Evolutionary conservation across 495 filamentous ascomycete species (phyloP).

Genomic region (Parathielavia appendiculata): DNA sequence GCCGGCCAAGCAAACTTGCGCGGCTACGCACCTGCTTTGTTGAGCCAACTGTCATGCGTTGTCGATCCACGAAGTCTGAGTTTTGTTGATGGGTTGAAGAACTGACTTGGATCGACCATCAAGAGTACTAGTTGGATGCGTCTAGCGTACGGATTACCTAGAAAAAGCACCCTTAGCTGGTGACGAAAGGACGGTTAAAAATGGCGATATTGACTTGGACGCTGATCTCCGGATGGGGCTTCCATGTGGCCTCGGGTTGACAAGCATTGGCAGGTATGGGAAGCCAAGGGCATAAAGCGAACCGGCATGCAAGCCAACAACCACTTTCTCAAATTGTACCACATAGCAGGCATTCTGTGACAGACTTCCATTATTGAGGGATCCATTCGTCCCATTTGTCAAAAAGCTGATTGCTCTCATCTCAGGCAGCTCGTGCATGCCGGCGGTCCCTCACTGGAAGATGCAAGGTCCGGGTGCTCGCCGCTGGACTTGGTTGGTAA

Average conservation of each 20-base stretch:
- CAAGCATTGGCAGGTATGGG: too few species aligned
- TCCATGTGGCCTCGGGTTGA: not conserved
- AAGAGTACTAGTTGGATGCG: too few species aligned
- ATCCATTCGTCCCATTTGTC: too few species aligned
- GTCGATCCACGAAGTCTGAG: not conserved
- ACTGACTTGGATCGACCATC: too few species aligned
- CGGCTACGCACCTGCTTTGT: slow-evolving; percentile 8
- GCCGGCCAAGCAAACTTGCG: slow-evolving; percentile 12
- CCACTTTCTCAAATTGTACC: too few species aligned
- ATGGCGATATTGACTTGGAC: not conserved
- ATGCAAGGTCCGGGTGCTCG: not conserved
- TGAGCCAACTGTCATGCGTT: slow-evolving; percentile 7
- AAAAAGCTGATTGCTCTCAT: not conserved
- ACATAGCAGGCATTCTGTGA: too few species aligned
- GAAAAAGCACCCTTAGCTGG: too few species aligned
- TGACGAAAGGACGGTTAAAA: not conserved
- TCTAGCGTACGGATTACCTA: too few species aligned
- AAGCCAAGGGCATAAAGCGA: not conserved
- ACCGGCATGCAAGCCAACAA: not conserved
- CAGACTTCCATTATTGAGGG: too few species aligned
- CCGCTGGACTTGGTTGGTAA: not conserved
- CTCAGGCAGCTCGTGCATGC: not conserved
- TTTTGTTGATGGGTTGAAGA: not conserved
- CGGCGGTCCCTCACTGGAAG: not conserved
- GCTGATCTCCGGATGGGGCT: not conserved